Evolutionary conservation across 192 early-diverging fungal species (phyloP).

Genomic region (Kickxella alabastrina): DNA sequence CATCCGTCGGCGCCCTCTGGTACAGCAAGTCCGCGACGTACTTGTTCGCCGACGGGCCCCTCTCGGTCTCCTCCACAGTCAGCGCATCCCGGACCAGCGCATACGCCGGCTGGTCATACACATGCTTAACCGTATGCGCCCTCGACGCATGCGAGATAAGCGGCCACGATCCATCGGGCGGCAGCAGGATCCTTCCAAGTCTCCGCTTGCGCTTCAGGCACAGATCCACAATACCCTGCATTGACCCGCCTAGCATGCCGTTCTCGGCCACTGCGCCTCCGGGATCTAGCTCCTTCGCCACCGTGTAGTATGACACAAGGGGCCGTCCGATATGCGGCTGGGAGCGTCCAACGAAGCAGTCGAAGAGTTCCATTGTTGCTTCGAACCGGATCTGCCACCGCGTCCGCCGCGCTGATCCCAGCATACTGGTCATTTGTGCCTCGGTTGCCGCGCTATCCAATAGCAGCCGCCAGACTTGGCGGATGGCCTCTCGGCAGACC

Average conservation of each 20-base stretch:
- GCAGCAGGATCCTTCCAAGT: conserved; percentile 47
- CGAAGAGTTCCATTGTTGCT: conserved; percentile 46
- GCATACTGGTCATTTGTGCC: conserved; percentile 26
- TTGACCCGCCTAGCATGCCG: conserved; percentile 38
- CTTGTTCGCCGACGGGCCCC: conserved; percentile 49
- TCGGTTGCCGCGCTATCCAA: conserved; percentile 41
- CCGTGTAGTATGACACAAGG: conserved; percentile 43
- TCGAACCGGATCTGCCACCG: conserved; percentile 53
- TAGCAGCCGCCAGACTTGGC: conserved; percentile 45
- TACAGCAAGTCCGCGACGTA: conserved; percentile 69
- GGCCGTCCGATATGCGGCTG: conserved; percentile 36
- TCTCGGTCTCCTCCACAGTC: conserved; percentile 54
- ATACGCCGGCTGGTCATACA: conserved; percentile 49
- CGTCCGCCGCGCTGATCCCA: conserved; percentile 42
- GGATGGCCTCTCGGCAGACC: conserved; percentile 44
- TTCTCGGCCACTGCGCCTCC: conserved; percentile 42
- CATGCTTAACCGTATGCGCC: conserved; percentile 38
- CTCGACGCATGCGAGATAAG: conserved; percentile 64
- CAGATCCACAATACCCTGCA: conserved; percentile 48
- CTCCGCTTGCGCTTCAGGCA: conserved; percentile 49
- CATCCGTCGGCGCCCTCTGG: conserved; percentile 69
- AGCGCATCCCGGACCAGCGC: conserved; percentile 61
- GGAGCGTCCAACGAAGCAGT: conserved; percentile 44
- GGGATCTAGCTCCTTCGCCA: conserved; percentile 48
- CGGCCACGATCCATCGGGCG: conserved; percentile 71